These are phyloP conservation scores for Lentinula novae-zelandiae DNA, from an alignment of 1,284 basidiomycete species.

Conservation along the genomic window DNA sequence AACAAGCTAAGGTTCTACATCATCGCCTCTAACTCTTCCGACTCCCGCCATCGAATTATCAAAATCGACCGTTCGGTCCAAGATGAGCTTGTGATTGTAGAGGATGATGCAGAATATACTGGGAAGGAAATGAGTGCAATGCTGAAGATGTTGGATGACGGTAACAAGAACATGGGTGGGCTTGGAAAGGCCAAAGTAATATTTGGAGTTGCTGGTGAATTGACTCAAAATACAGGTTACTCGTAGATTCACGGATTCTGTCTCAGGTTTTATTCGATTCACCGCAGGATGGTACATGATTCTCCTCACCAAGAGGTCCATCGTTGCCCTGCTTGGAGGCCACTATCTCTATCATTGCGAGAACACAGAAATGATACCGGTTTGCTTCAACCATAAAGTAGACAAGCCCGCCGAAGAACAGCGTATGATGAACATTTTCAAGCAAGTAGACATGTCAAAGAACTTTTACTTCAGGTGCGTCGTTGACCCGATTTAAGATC, in stretches of 20 bases:
- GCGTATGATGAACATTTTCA: slow-evolving; percentile 88
- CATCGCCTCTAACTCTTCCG: slow-evolving; percentile 82
- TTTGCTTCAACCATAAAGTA: slow-evolving; percentile 71
- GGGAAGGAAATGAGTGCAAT: slow-evolving; percentile 86
- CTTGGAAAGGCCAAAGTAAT: slow-evolving; percentile 80
- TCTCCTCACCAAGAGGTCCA: slow-evolving; percentile 84
- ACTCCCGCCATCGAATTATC: slow-evolving; percentile 83
- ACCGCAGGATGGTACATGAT: slow-evolving; percentile 93
- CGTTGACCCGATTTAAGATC: not conserved
- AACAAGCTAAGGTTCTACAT: slow-evolving; percentile 86
- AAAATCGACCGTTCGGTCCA: slow-evolving; percentile 87
- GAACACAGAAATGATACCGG: slow-evolving; percentile 80
- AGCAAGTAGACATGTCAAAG: slow-evolving; percentile 96
- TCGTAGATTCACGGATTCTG: not conserved
- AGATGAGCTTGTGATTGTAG: slow-evolving; percentile 71
- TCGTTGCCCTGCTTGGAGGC: slow-evolving; percentile 92
- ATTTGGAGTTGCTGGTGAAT: slow-evolving; percentile 73
- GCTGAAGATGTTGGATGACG: slow-evolving; percentile 93
- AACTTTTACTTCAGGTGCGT: slow-evolving; percentile 97
- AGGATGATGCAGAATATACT: slow-evolving; percentile 87
- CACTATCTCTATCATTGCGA: slow-evolving; percentile 99
- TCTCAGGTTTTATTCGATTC: slow-evolving; percentile 83
- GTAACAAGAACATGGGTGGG: slow-evolving; percentile 86
- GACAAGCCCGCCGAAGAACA: slow-evolving; percentile 84
- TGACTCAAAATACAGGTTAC: not conserved